These are phyloP conservation scores for Spirogloea muscicola DNA, from an alignment of 139 green algal species.

Conservation along the genomic window DNA sequence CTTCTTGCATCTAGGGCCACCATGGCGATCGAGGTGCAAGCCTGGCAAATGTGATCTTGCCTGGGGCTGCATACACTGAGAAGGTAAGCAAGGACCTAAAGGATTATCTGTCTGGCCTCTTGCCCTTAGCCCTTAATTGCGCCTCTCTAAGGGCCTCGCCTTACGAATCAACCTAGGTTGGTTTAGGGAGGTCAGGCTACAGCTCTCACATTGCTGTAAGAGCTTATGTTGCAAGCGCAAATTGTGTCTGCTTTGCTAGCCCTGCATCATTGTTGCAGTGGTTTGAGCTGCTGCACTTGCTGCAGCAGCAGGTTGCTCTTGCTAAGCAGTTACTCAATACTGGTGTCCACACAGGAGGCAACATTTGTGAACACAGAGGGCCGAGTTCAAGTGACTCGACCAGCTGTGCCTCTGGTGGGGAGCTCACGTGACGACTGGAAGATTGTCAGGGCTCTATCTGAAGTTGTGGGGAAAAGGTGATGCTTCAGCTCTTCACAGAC, in stretches of 20 bases:
- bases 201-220: too few relatives aligned
- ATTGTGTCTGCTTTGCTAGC: too few relatives aligned
- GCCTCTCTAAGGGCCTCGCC: neutral
- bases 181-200: too few relatives aligned
- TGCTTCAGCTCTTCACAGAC: neutral
- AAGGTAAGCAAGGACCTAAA: slow-evolving; percentile 39
- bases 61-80: slow-evolving; percentile 65
- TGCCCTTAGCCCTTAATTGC: neutral
- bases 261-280: slow-evolving; percentile 3
- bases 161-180: neutral
- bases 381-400: slow-evolving; percentile 80
- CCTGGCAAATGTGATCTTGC: slow-evolving; percentile 88
- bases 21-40: slow-evolving; percentile 88
- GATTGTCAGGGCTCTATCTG: slow-evolving; percentile 76
- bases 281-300: neutral
- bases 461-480: slow-evolving; percentile 62
- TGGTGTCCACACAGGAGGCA: slow-evolving; percentile 13
- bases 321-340: neutral
- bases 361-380: slow-evolving; percentile 76
- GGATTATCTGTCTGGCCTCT: neutral
- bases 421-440: slow-evolving; percentile 94
- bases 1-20: too few relatives aligned
- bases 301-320: neutral
- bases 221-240: too few relatives aligned
- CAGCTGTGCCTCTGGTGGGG: slow-evolving; percentile 66